Evolutionary conservation across 1,284 basidiomycete genomes (phyloP), one percentile per base, ranked within the genome.

Genomic region (Wallemia hederae): DNA sequence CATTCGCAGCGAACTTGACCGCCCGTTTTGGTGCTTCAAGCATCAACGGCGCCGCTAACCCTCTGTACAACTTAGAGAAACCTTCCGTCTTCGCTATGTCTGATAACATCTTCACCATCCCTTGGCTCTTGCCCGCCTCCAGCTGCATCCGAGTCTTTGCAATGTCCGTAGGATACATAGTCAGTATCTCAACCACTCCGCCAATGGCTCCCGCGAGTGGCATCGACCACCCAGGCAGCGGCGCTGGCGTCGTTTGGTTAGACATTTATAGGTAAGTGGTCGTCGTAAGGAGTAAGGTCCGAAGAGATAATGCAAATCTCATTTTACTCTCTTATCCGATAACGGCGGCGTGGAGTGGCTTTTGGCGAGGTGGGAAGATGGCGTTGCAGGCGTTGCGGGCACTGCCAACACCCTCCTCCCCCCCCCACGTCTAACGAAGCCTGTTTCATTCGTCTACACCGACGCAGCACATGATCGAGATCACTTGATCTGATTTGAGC

Each of bases 21-120:
- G 92, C 92, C 73, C 92, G 81, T 74, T 99, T 99, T 2, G 92
- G 94, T 24, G 94, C 94, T 72, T 99, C 92, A 61, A 98, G 75
- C 69, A 97, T 79, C 26, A 99, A 73, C 24, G 94, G 94, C 5
- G 94, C 88, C 24, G 90, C 80, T 62, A 99, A 80, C 64, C 92
- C 92, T 73, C 91, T 79, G 74, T 98, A 98, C 63, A 98, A 73
- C 59, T 87, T 78, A 58, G 85, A 80, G 60, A 78, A 73, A 60
- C 88, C 87, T 75, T 91, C 88, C 68, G 82, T 76, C 59, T 76
- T 79, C 33, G 91, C 74, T 66, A 92, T 92, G 11, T 78, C 75
- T 62, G 73, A 73, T 69, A 92, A 81, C 56, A 78, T 83, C 59
- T 85, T 84, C 15, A 96, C 72, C 69, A 97, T 79, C n/a, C 90